Evolutionary conservation across 2,329 filamentous ascomycete genomes (phyloP), one percentile per base, ranked within the genome.

Genomic region (Paraconiothyrium sp.): DNA sequence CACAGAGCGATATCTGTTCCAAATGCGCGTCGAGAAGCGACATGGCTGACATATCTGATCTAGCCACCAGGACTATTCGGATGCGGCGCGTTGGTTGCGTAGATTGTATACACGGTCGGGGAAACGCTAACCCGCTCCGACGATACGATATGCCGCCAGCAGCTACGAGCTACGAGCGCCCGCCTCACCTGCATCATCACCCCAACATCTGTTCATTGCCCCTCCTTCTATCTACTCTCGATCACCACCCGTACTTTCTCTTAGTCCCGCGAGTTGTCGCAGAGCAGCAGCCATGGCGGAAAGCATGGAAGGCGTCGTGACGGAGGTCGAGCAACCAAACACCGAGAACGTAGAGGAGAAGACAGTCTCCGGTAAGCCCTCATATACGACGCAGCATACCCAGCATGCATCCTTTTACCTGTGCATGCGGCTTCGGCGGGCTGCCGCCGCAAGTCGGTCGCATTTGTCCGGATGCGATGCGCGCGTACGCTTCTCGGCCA

Each of bases 1-100:
- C 76, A 70, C 83, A 84, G 54, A 83, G 72, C 16, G 81, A 81
- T 57, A 85, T 84, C 61, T 84, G 83, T 69, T 84, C 82, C 39
- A 85, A 73, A 63, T 84, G 82, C 30, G 81, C 79, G 49, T 81
- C 79, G 20, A 85, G 76, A 3, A 84, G 79, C 47, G 76, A 70
- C 79, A 80, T 80, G 62, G 57, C 67, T 65, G 67, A 59, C 63
- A 69, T 72, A 27, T 51, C 56, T 37, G 47, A 24, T 41, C 48
- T 27, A 16, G 24, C 14, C 32, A 58, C 46, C n/a, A 20, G n/a
- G 20, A n/a, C 32, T 32, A 14, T 47, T 10, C 49, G 20, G 32
- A 55, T 52, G 60, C 52, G 59, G 52, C 59, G 57, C 47, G 55
- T 44, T 46, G n/a, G 39, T 58, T 62, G 58, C 44, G 10, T 16